phyloP scores from a whole-genome alignment of 768 basidiomycete species.

The Amanita subjunquillea region DNA sequence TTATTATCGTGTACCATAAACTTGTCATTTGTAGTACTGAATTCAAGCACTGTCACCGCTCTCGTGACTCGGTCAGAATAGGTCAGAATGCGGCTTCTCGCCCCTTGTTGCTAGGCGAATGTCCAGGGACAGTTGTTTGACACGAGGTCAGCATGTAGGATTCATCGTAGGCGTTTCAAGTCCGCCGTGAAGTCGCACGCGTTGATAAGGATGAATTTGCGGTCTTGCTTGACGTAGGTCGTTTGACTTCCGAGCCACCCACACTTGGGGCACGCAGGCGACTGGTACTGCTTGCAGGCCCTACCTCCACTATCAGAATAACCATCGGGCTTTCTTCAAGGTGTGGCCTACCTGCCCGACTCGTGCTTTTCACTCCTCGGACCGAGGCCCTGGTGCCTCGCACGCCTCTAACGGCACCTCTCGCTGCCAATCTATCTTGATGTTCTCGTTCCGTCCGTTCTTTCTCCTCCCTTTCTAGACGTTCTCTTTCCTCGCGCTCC shows the following conservation, averaged over 20 bases:
- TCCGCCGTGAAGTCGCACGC: not conserved
- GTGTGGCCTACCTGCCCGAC: conserved; percentile 24
- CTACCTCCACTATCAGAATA: not conserved
- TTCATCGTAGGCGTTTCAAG: not conserved
- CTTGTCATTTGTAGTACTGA: not conserved
- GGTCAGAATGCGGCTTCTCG: not conserved
- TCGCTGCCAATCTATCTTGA: conserved; percentile 32
- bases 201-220: not conserved
- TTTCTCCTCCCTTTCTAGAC: conserved; percentile 29
- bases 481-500: conserved; percentile 40
- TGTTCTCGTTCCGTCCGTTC: conserved; percentile 34
- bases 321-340: not conserved
- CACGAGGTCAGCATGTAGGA: not conserved
- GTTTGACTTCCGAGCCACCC: not conserved
- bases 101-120: not conserved
- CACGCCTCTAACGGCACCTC: conserved; percentile 60
- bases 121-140: not conserved
- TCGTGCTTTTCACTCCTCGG: conserved; percentile 33
- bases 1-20: not conserved
- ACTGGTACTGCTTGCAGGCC: not conserved
- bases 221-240: not conserved
- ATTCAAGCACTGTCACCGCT: not conserved
- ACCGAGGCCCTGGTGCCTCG: conserved; percentile 61
- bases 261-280: conserved; percentile 1
- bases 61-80: not conserved